phyloP scores from a whole-genome alignment of 2,329 filamentous ascomycete species.

The Dactylellina sp. region DNA sequence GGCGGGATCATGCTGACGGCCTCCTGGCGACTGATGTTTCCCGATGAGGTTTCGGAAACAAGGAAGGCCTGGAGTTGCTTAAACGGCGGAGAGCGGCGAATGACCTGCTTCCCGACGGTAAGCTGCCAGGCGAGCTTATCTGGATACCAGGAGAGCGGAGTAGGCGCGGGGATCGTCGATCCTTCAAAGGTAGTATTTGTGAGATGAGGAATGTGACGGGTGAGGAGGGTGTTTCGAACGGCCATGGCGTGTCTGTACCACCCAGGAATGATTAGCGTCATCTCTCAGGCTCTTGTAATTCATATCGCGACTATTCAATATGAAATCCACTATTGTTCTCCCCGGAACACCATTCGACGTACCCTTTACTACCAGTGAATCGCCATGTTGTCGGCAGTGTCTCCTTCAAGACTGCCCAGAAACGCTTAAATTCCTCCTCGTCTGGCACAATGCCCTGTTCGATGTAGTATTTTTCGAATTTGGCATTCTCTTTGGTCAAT shows the following conservation, averaged over 20 bases:
- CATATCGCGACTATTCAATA: not conserved
- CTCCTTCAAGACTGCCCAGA: constrained; percentile 84
- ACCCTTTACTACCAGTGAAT: constrained; percentile 95
- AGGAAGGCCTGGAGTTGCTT: constrained; percentile 97
- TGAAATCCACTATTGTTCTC: too few species aligned
- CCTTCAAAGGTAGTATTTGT: constrained; percentile 79
- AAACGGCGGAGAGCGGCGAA: constrained; percentile 93
- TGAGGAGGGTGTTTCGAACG: constrained; percentile 87
- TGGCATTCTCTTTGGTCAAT: constrained; percentile 82
- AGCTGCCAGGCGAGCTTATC: constrained; percentile 96
- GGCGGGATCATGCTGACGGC: constrained; percentile 99
- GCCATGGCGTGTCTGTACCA: constrained; percentile 81
- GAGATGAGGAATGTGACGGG: constrained; percentile 91
- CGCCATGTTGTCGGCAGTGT: constrained; percentile 97
- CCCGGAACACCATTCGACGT: too few species aligned
- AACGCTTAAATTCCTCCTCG: constrained; percentile 80
- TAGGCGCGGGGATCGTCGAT: constrained; percentile 81
- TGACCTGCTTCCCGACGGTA: constrained; percentile 96
- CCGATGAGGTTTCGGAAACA: constrained; percentile 94
- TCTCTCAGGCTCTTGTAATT: not conserved
- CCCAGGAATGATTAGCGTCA: constrained; percentile 14
- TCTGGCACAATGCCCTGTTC: constrained; percentile 75
- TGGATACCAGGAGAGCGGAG: constrained; percentile 89
- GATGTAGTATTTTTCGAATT: constrained; percentile 89
- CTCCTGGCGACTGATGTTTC: constrained; percentile 97